Evolutionary conservation across 2,329 filamentous ascomycete species (phyloP).

Genomic region (Endocalyx cinctus): DNA sequence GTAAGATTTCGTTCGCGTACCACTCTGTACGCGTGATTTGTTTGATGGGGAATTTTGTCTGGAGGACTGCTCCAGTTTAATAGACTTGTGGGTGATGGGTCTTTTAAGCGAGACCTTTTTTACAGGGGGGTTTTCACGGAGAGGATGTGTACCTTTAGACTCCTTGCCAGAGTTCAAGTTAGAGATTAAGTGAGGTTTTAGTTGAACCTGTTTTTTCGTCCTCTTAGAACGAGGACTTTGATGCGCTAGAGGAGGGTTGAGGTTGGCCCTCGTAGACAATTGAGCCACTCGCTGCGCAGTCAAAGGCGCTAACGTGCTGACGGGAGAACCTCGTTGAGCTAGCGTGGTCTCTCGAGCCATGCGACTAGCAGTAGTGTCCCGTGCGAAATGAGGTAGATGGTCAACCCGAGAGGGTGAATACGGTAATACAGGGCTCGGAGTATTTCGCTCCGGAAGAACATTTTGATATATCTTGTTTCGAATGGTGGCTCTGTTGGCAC

Average conservation of each 20-base stretch:
- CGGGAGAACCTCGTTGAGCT: conserved; percentile 54
- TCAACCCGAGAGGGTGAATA: conserved; percentile 54
- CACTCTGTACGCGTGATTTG: no score
- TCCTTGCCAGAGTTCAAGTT: conserved; percentile 72
- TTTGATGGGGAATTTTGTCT: no score
- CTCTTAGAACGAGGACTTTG: conserved; percentile 59
- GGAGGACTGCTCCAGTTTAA: no score
- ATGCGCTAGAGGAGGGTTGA: conserved; percentile 40
- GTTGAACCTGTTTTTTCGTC: conserved; percentile 50
- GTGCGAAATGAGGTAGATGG: conserved; percentile 57
- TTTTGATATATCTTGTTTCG: conserved; percentile 55
- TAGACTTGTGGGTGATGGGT: no score
- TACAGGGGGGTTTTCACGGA: conserved; percentile 2
- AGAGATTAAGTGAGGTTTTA: conserved; percentile 84
- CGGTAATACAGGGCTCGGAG: conserved; percentile 49
- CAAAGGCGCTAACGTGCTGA: conserved; percentile 49
- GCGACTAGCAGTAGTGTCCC: conserved; percentile 61
- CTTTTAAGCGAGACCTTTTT: no score
- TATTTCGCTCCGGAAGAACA: conserved; percentile 47
- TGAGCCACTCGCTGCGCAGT: conserved; percentile 52
- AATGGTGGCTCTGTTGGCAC: conserved; percentile 60
- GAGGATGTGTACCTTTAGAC: conserved; percentile 64
- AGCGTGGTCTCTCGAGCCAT: conserved; percentile 59
- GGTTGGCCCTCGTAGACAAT: conserved; percentile 44
- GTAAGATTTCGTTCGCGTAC: no score